Percentiles rank a stretch among this genome's conserved stretches.
phyloP scores from a whole-genome alignment of 345 rosid genomes.

The Limnanthes douglasii region DNA sequence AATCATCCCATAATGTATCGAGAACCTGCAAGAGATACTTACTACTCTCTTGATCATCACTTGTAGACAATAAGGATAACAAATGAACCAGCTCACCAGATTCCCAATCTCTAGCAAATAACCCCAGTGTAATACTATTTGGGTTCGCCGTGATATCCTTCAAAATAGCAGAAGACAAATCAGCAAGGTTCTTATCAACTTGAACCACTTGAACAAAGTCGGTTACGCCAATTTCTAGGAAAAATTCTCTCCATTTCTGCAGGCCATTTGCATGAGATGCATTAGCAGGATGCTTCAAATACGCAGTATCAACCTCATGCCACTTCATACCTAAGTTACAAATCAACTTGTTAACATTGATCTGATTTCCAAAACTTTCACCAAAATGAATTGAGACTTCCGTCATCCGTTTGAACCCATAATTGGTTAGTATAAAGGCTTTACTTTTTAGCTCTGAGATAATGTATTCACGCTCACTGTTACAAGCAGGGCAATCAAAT shows the following conservation, averaged over 20 bases:
- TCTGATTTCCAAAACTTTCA: slow-evolving; percentile 47
- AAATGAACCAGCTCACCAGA: slow-evolving; percentile 51
- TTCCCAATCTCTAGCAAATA: slow-evolving; percentile 69
- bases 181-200: slow-evolving; percentile 44
- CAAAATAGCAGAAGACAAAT: slow-evolving; percentile 16
- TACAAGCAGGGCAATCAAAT: slow-evolving; percentile 55
- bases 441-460: slow-evolving; percentile 44
- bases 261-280: slow-evolving; percentile 22
- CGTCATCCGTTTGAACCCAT: slow-evolving; percentile 38
- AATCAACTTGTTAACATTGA: slow-evolving; percentile 34
- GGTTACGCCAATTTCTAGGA: slow-evolving; percentile 60
- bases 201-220: slow-evolving; percentile 79
- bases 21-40: slow-evolving; percentile 57
- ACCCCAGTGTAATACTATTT: slow-evolving; percentile 18
- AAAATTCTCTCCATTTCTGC: slow-evolving; percentile 67
- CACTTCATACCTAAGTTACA: slow-evolving; percentile 33
- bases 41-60: slow-evolving; percentile 32
- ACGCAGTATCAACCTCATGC: slow-evolving; percentile 60
- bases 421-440: slow-evolving; percentile 58
- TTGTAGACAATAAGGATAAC: slow-evolving; percentile 26
- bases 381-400: slow-evolving; percentile 61
- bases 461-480: slow-evolving; percentile 41
- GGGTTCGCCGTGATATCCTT: slow-evolving; percentile 15
- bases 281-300: slow-evolving; percentile 59
- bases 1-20: slow-evolving; percentile 64